These are phyloP conservation scores for Jaltomata sinuosa DNA, from an alignment of 257 asterid species.

Conservation along the genomic window DNA sequence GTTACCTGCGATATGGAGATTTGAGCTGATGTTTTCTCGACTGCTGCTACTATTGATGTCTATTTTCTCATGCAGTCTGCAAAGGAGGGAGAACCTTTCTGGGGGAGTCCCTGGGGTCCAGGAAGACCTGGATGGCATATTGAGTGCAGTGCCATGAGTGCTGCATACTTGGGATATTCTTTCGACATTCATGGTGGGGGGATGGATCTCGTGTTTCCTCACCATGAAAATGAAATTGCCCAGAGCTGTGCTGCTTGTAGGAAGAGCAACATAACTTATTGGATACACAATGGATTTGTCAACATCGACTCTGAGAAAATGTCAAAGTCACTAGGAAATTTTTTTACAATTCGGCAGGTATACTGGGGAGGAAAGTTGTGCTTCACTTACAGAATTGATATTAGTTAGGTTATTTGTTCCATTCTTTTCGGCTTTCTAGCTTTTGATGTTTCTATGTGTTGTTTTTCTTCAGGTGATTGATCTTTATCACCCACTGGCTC, in stretches of 20 bases:
- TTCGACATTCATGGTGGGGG: conserved; percentile 99
- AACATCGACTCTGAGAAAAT: conserved; percentile 85
- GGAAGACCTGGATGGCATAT: conserved; percentile 99
- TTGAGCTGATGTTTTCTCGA: not conserved
- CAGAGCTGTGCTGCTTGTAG: conserved; percentile 95
- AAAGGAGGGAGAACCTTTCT: conserved; percentile 91
- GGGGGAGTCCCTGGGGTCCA: conserved; percentile 99
- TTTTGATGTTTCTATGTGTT: conserved; percentile 2
- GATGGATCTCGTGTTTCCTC: conserved; percentile 96
- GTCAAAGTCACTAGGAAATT: conserved; percentile 97
- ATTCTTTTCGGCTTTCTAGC: not conserved
- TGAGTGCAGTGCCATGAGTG: conserved; percentile 99
- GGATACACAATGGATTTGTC: conserved; percentile 98
- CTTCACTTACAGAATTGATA: not conserved
- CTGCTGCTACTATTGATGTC: not conserved
- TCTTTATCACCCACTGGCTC: conserved; percentile 83
- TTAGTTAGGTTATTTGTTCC: not conserved
- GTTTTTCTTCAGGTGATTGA: conserved; percentile 59
- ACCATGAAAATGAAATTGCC: conserved; percentile 98
- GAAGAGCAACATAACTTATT: conserved; percentile 59
- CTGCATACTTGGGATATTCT: conserved; percentile 72
- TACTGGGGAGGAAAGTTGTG: not conserved
- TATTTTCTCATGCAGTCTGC: conserved; percentile 56
- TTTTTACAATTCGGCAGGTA: conserved; percentile 95
- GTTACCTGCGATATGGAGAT: not conserved